Conservation (phyloP, 805 yeast species). For the Nematodospora valgi region DNA sequence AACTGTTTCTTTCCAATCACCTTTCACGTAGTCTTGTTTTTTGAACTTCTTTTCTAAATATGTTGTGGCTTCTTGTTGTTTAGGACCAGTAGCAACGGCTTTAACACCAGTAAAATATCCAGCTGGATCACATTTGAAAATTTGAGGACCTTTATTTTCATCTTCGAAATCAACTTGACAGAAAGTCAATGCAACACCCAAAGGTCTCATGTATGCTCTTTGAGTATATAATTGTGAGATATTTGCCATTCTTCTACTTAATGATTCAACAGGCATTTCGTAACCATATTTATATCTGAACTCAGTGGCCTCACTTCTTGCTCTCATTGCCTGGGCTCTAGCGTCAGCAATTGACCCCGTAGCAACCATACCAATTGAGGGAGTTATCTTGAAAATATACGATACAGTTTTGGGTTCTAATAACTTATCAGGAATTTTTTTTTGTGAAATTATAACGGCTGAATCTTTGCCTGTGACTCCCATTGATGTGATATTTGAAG, state of each 20-base stretch:
- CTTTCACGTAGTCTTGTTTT: slow-evolving; percentile 60
- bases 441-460: slow-evolving; percentile 87
- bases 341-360: slow-evolving; percentile 98
- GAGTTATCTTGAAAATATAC: slow-evolving; percentile 79
- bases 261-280: slow-evolving; percentile 91
- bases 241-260: slow-evolving; percentile 94
- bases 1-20: slow-evolving; percentile 85
- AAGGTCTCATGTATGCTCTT: slow-evolving; percentile 97
- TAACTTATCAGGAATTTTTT: slow-evolving; percentile 93
- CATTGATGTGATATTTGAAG: slow-evolving; percentile 84
- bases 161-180: slow-evolving; percentile 66
- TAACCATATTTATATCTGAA: slow-evolving; percentile 92
- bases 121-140: slow-evolving; percentile 95
- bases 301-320: slow-evolving; percentile 94
- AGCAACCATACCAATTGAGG: slow-evolving; percentile 81
- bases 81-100: slow-evolving; percentile 95
- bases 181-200: slow-evolving; percentile 90
- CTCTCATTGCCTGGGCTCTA: slow-evolving; percentile 82
- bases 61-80: slow-evolving; percentile 92
- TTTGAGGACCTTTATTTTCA: slow-evolving; percentile 84
- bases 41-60: slow-evolving; percentile 88
- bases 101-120: slow-evolving; percentile 89
- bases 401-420: slow-evolving; percentile 85
- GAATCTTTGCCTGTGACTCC: slow-evolving; percentile 86
- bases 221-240: slow-evolving; percentile 94